These are phyloP conservation scores for Zygosaccharomyces gambellarensis DNA, from an alignment of 805 yeast species.

Conservation along the genomic window DNA sequence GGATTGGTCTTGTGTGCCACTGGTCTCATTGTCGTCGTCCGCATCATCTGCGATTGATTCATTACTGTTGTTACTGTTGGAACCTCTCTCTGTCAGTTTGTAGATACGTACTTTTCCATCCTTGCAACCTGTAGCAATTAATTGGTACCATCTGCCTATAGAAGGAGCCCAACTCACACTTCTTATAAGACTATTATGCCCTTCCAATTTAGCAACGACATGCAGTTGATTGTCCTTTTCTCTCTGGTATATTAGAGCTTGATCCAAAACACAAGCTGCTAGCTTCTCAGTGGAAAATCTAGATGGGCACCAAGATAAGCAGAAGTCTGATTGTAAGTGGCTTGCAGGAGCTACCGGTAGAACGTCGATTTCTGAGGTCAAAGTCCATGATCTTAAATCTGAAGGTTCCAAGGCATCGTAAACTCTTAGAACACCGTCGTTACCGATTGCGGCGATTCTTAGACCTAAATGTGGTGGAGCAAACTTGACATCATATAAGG, in stretches of 20 bases:
- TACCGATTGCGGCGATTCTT: constrained; percentile 78
- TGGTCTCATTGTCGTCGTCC: constrained; percentile 6
- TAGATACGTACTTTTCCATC: constrained; percentile 89
- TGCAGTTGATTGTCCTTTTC: constrained; percentile 48
- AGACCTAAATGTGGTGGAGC: constrained; percentile 82
- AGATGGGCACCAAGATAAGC: constrained; percentile 87
- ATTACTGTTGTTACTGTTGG: background rate
- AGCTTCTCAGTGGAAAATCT: constrained; percentile 75
- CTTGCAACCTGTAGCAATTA: constrained; percentile 92
- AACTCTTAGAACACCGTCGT: constrained; percentile 79
- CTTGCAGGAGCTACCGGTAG: constrained; percentile 69
- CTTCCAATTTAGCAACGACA: constrained; percentile 64
- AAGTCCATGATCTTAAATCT: constrained; percentile 77
- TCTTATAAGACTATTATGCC: constrained; percentile 80
- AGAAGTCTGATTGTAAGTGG: constrained; percentile 78
- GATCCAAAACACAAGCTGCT: constrained; percentile 80
- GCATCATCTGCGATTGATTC: constrained; percentile 4
- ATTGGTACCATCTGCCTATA: constrained; percentile 83
- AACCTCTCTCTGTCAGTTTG: constrained; percentile 50
- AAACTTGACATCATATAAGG: constrained; percentile 83
- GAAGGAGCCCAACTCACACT: constrained; percentile 96
- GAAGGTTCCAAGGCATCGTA: constrained; percentile 88
- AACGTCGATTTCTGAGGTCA: constrained; percentile 65
- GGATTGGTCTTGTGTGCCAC: constrained; percentile 4
- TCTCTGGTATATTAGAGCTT: constrained; percentile 69